Base-by-base conservation (phyloP, 2,329 filamentous ascomycete genomes). In the Claviceps humidiphila region DNA sequence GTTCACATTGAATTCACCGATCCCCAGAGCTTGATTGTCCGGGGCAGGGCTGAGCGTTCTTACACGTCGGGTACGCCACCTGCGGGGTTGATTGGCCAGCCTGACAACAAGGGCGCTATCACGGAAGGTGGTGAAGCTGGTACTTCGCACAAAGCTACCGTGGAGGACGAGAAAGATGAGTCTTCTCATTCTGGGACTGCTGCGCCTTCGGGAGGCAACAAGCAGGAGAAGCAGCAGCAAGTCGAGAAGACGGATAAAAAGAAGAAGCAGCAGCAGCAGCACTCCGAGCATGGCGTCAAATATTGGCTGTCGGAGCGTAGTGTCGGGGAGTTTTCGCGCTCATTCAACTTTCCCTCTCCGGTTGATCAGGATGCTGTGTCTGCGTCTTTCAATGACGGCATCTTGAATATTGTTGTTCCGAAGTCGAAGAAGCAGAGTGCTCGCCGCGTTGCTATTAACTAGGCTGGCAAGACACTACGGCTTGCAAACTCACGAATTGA, bases 1-100 rank as follows among this genome's bases (percentile, higher is more conserved):
- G 71, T 89, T 61, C 73, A 76, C 63, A 84, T 89, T 63, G 85
- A 89, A 63, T 89, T 89, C 73, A 81, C 78, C 52, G 85, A 89
- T 64, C 71, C 75, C 20, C 79, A 84, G 67, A 87, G 82, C 30
- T 69, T 89, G 24, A 75, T 79, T 53, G 73, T 89, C 61, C 78
- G 76, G 51, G 86, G 86, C 60, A 78, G 74, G 55, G 74, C 80
- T 54, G 84, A 88, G 67, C 76, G 80, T 56, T 70, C 70, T 55
- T 74, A 77, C 64, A 74, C 50, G 4, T 24, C 77, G 50, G 75
- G 76, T 53, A 70, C 69, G 71, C 74, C 4, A 11, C 54, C 53
- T 2, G 70, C 75, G 22, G 72, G 67, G 45, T 64, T 68, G 51
- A 67, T 81, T 52, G 73, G 77, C 54, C 67, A 62, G 53, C 17